These are phyloP conservation scores for Plenodomus lindquistii DNA, from an alignment of 2,329 filamentous ascomycete species.

Conservation along the genomic window DNA sequence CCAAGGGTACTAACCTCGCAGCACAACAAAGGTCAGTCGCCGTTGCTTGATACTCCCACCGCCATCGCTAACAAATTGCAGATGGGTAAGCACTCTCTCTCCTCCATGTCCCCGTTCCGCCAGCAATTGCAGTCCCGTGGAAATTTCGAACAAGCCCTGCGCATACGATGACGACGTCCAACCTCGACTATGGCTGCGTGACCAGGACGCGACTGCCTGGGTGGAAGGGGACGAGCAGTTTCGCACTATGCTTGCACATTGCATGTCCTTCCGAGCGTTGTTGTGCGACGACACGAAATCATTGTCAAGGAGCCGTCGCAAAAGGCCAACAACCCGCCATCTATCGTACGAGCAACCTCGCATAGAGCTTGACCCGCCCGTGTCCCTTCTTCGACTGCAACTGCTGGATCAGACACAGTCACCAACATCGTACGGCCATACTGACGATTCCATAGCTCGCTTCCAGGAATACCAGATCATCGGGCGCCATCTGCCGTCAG, in stretches of 20 bases:
- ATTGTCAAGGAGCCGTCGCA: background rate
- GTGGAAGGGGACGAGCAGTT: background rate
- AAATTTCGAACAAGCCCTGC: slow-evolving; percentile 23
- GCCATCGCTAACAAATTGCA: slow-evolving; percentile 45
- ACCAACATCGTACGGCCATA: slow-evolving; percentile 12
- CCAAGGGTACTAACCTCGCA: slow-evolving; percentile 49
- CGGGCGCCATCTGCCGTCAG: slow-evolving; percentile 97
- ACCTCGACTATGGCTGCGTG: slow-evolving; percentile 1
- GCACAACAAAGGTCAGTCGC: slow-evolving; percentile 58
- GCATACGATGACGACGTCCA: slow-evolving; percentile 7
- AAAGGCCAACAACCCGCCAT: background rate
- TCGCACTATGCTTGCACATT: background rate
- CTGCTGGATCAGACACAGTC: slow-evolving; percentile 25
- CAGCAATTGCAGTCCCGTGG: slow-evolving; percentile 41
- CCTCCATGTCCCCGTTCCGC: slow-evolving; percentile 21
- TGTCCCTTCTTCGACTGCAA: slow-evolving; percentile 26
- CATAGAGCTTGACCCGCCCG: background rate
- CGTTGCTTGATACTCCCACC: slow-evolving; percentile 1
- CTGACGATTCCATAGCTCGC: slow-evolving; percentile 71
- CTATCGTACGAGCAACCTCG: background rate
- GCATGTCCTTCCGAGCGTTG: background rate
- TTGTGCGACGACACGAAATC: background rate
- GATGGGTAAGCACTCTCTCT: slow-evolving; percentile 63
- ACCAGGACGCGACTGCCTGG: background rate
- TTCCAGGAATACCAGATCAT: slow-evolving; percentile 99